phyloP scores from a whole-genome alignment of 2,329 filamentous ascomycete genomes.

The Colletotrichum truncatum region DNA sequence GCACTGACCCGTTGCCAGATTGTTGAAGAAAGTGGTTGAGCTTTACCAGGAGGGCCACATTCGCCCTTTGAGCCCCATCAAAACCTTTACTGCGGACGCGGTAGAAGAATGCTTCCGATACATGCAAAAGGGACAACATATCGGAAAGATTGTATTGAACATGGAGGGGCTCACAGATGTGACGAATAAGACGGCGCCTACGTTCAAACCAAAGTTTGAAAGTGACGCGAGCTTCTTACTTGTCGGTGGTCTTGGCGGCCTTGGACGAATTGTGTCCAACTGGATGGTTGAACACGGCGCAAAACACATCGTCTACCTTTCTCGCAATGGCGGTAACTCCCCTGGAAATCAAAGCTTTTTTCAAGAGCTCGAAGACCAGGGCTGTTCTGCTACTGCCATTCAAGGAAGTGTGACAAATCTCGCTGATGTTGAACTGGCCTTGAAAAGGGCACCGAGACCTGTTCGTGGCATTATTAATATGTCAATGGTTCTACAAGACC shows the following conservation, averaged over 20 bases:
- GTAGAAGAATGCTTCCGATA: constrained; percentile 48
- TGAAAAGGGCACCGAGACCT: constrained; percentile 33
- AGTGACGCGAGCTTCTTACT: constrained; percentile 32
- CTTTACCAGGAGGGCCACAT: constrained; percentile 17
- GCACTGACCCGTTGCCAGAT: not conserved
- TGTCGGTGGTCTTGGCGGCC: constrained; percentile 36
- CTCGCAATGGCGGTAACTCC: constrained; percentile 9
- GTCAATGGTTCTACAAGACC: constrained; percentile 44
- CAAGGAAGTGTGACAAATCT: constrained; percentile 1
- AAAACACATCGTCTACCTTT: constrained; percentile 22
- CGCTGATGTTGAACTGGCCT: constrained; percentile 37
- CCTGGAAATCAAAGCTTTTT: not conserved
- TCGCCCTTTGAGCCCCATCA: constrained; percentile 30
- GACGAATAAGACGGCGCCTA: not conserved
- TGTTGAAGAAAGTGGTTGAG: not conserved
- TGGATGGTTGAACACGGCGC: constrained; percentile 38
- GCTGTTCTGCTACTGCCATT: not conserved
- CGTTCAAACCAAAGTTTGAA: constrained; percentile 1
- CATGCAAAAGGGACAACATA: constrained; percentile 49
- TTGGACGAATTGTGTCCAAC: constrained; percentile 34
- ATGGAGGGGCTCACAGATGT: not conserved
- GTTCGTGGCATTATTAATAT: constrained; percentile 50
- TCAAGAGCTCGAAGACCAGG: not conserved
- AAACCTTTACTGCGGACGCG: constrained; percentile 34
- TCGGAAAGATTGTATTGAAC: constrained; percentile 49